Percentiles rank a stretch among this genome's conserved stretches.
These are phyloP conservation scores for Amylostereum areolatum DNA, from an alignment of 1,284 basidiomycete species.

Conservation along the genomic window DNA sequence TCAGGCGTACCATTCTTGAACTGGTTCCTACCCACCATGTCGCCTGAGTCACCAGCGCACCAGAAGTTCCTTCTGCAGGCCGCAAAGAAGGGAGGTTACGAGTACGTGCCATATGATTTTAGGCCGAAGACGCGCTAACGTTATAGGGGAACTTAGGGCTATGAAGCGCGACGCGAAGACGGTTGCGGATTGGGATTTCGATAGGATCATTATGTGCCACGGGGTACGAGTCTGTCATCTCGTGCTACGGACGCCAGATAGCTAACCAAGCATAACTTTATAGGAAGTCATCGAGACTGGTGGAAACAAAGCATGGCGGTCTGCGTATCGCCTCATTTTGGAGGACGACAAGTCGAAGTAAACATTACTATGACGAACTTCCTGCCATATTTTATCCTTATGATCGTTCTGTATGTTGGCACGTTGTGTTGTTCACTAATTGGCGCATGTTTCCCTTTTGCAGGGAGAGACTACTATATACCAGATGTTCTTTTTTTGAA, in stretches of 20 bases:
- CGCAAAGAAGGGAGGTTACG: slow-evolving; percentile 53
- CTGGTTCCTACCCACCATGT: slow-evolving; percentile 50
- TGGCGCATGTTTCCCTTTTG: too few species aligned
- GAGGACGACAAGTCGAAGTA: too few species aligned
- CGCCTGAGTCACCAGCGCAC: slow-evolving; percentile 48
- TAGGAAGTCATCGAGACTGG: slow-evolving; percentile 77
- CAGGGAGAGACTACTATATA: too few species aligned
- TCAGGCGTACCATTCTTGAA: slow-evolving; percentile 40
- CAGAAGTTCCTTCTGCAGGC: slow-evolving; percentile 38
- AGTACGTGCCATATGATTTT: not conserved
- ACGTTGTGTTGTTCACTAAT: too few species aligned
- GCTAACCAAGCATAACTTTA: slow-evolving; percentile 5
- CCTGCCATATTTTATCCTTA: too few species aligned
- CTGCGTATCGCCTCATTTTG: slow-evolving; percentile 19
- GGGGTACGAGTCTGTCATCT: slow-evolving; percentile 46
- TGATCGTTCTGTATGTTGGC: too few species aligned
- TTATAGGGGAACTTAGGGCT: slow-evolving; percentile 36
- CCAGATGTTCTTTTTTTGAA: too few species aligned
- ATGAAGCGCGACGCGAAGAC: slow-evolving; percentile 69
- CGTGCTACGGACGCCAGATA: not conserved
- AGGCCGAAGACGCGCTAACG: not conserved
- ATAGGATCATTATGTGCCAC: slow-evolving; percentile 89
- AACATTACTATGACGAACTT: too few species aligned
- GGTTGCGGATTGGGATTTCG: slow-evolving; percentile 82
- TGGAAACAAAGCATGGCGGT: slow-evolving; percentile 66